A percentile compares a stretch with the other conserved stretches of the same genome.
phyloP scores from a whole-genome alignment of 805 yeast genomes.

The Metschnikowia anglica region DNA sequence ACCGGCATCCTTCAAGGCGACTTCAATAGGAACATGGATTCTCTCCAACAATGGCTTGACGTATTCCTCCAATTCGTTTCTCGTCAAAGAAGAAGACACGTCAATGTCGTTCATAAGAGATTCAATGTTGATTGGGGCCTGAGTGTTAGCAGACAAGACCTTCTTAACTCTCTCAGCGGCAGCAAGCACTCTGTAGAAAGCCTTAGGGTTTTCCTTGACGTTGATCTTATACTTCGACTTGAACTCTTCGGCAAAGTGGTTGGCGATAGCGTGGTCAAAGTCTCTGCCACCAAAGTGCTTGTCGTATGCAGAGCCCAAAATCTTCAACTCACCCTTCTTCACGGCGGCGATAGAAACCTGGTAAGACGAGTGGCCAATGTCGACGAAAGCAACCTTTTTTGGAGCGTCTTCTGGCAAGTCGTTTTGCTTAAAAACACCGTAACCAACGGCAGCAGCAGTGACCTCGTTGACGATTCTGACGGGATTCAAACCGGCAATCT shows the following conservation, averaged over 20 bases:
- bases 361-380: slow-evolving; percentile 95
- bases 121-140: slow-evolving; percentile 93
- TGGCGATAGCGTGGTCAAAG: slow-evolving; percentile 89
- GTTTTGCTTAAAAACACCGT: slow-evolving; percentile 93
- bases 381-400: slow-evolving; percentile 88
- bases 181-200: slow-evolving; percentile 85
- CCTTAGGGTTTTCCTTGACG: slow-evolving; percentile 88
- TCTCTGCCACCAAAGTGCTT: slow-evolving; percentile 98
- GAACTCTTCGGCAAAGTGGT: slow-evolving; percentile 93
- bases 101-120: slow-evolving; percentile 97
- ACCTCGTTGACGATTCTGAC: slow-evolving; percentile 96
- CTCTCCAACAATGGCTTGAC: slow-evolving; percentile 79
- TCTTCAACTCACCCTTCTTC: slow-evolving; percentile 94
- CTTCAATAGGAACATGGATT: slow-evolving; percentile 72
- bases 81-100: slow-evolving; percentile 81
- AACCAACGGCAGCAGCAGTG: slow-evolving; percentile 98
- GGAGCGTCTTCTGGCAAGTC: slow-evolving; percentile 94
- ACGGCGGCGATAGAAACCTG: slow-evolving; percentile 86
- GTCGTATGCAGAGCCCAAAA: slow-evolving; percentile 89
- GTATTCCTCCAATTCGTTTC: slow-evolving; percentile 91
- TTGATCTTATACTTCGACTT: slow-evolving; percentile 90
- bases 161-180: slow-evolving; percentile 94
- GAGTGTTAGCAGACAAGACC: slow-evolving; percentile 91
- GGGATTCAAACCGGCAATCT: slow-evolving; percentile 95
- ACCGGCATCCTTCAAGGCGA: slow-evolving; percentile 79